Evolutionary conservation across 208 protist genomes (phyloP).

Genomic region (Acanthamoeba rhysodes): DNA sequence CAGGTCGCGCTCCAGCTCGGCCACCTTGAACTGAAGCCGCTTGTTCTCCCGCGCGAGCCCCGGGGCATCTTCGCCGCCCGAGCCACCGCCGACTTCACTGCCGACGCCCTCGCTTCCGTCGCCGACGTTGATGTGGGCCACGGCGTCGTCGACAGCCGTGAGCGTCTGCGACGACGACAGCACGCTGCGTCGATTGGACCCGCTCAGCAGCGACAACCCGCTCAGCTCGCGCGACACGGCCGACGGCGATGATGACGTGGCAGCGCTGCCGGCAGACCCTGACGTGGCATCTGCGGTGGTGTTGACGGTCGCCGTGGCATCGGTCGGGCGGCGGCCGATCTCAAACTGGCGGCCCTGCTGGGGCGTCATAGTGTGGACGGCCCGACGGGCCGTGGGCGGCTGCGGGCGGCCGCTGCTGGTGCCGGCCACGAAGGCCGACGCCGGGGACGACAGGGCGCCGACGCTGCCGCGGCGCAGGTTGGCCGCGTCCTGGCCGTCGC

Average conservation of each 20-base stretch:
- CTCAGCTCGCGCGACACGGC: conserved; percentile 5
- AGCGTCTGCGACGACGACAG: conserved; percentile 19
- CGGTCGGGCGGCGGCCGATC: conserved; percentile 1
- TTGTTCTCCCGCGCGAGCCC: not conserved
- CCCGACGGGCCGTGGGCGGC: not conserved
- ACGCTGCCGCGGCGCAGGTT: conserved; percentile 17
- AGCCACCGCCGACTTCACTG: not conserved
- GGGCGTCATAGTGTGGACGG: not conserved
- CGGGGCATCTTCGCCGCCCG: not conserved
- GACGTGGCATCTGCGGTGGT: no score
- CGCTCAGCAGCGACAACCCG: conserved; percentile 34
- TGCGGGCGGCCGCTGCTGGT: not conserved
- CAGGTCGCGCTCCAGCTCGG: conserved; percentile 1
- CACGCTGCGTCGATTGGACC: conserved; percentile 20
- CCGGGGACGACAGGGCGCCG: not conserved
- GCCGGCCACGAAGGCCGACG: not conserved
- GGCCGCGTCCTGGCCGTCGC: not conserved
- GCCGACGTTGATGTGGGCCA: not conserved
- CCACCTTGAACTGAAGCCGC: conserved; percentile 2
- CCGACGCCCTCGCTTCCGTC: not conserved
- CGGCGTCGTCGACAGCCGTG: not conserved
- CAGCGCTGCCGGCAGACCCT: no score
- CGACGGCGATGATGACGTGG: not conserved
- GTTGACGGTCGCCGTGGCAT: no score
- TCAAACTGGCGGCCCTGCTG: conserved; percentile 28